Evolutionary conservation across 495 filamentous ascomycete species (phyloP).

Genomic region (Hypoxylon cercidicola): DNA sequence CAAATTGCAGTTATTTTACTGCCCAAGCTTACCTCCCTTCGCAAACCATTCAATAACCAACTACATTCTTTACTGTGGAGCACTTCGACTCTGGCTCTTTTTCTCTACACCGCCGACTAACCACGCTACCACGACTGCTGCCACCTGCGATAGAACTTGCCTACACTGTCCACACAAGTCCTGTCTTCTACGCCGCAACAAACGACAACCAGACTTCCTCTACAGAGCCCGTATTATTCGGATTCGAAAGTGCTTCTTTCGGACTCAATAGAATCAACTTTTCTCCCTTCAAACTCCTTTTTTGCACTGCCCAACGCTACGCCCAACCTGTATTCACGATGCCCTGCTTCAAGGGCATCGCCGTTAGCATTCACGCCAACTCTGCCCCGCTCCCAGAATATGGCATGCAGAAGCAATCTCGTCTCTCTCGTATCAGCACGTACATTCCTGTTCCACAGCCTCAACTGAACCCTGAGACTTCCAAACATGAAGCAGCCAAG

Average conservation of each 20-base stretch:
- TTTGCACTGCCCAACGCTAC: constrained; percentile 4
- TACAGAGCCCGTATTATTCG: constrained; percentile 11
- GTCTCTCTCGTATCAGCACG: constrained; percentile 89
- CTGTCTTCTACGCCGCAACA: constrained; percentile 12
- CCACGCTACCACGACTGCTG: constrained; percentile 9
- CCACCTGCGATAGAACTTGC: constrained; percentile 6
- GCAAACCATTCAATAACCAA: constrained; percentile 15
- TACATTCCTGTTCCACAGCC: constrained; percentile 95
- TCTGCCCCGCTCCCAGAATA: constrained; percentile 90
- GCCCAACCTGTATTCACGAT: constrained; percentile 58
- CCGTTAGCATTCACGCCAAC: constrained; percentile 94
- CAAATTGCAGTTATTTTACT: constrained; percentile 27
- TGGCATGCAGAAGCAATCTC: constrained; percentile 92
- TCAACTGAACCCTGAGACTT: constrained; percentile 73
- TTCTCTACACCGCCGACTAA: too few species aligned
- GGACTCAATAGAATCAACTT: constrained; percentile 14
- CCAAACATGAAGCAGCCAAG: constrained; percentile 86
- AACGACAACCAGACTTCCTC: constrained; percentile 9
- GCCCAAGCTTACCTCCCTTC: constrained; percentile 13
- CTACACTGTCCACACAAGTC: constrained; percentile 9
- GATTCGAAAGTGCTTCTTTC: constrained; percentile 15
- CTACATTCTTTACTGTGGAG: constrained; percentile 18
- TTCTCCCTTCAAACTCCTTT: not conserved
- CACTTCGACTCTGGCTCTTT: not conserved
- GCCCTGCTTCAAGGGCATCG: constrained; percentile 98